A percentile compares a stretch with the other conserved stretches of the same genome.
Conservation (phyloP, 345 rosid genomes). For the Salix caprea region DNA sequence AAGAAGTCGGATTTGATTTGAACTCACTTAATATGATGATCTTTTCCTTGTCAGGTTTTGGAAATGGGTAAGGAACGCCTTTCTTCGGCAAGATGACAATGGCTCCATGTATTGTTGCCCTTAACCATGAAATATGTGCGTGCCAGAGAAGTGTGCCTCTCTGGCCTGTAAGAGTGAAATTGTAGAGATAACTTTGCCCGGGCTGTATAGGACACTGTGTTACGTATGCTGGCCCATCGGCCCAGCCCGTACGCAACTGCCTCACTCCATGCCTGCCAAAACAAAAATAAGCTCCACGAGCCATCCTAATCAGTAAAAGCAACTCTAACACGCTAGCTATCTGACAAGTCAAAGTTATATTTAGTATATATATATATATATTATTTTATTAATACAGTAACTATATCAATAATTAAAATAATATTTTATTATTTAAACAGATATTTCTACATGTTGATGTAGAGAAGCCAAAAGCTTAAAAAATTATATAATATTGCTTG, state of each 20-base stretch:
- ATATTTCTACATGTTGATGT: too few relatives aligned
- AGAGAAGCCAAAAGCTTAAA: too few relatives aligned
- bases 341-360: too few relatives aligned
- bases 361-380: too few relatives aligned
- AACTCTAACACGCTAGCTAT: too few relatives aligned
- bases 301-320: background rate
- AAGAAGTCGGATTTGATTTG: background rate
- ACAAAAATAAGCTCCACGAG: background rate
- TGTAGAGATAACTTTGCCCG: conserved; percentile 43
- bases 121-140: conserved; percentile 74
- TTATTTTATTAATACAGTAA: too few relatives aligned
- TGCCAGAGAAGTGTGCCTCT: conserved; percentile 79
- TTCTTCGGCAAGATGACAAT: conserved; percentile 61
- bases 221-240: conserved; percentile 69
- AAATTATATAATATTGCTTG: too few relatives aligned
- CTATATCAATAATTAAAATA: too few relatives aligned
- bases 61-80: conserved; percentile 58
- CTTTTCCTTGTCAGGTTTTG: conserved; percentile 54
- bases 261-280: conserved; percentile 66
- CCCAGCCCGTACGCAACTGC: conserved; percentile 66
- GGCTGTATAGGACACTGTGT: conserved; percentile 37
- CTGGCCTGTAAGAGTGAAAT: conserved; percentile 66
- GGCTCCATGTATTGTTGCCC: conserved; percentile 66
- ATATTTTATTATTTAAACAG: too few relatives aligned
- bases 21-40: conserved; percentile 46